Evolutionary conservation across 1,139 yeast species (phyloP).

Genomic region (Komagataea norvegica): DNA sequence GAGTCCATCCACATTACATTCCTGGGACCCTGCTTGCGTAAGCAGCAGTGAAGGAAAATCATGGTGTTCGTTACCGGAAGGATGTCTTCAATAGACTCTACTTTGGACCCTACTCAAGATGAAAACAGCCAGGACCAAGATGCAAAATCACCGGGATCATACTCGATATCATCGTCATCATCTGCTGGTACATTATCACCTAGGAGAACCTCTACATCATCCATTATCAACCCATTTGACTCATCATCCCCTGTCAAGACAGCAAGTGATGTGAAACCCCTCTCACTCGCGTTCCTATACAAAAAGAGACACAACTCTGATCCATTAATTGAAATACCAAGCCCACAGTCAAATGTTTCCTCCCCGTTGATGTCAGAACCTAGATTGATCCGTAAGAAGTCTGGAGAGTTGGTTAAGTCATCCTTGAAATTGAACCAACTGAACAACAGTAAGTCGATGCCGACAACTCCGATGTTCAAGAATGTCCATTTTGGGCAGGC

Average conservation of each 20-base stretch:
- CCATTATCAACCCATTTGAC: constrained; percentile 6
- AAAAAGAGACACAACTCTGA: constrained; percentile 18
- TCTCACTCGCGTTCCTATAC: constrained; percentile 20
- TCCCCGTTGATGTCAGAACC: constrained; percentile 12
- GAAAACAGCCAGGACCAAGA: too few relatives aligned
- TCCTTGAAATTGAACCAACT: constrained; percentile 53
- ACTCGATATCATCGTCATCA: too few relatives aligned
- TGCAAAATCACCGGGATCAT: too few relatives aligned
- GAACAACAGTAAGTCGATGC: constrained; percentile 49
- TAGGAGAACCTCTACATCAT: constrained; percentile 7
- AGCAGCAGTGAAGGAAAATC: too few relatives aligned
- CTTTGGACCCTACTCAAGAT: background rate
- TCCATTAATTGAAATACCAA: constrained; percentile 6
- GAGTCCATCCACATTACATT: too few relatives aligned
- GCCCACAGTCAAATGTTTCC: background rate
- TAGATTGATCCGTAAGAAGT: constrained; percentile 58
- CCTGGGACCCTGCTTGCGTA: too few relatives aligned
- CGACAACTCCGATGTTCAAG: constrained; percentile 68
- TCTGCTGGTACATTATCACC: background rate
- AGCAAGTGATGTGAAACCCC: constrained; percentile 4
- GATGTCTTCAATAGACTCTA: constrained; percentile 1
- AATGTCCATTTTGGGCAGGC: constrained; percentile 74
- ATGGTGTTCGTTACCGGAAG: constrained; percentile 4
- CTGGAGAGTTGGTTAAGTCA: constrained; percentile 77
- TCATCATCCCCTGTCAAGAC: constrained; percentile 1